Conservation (phyloP, 2,329 filamentous ascomycete genomes). For the Beauveria sp. region DNA sequence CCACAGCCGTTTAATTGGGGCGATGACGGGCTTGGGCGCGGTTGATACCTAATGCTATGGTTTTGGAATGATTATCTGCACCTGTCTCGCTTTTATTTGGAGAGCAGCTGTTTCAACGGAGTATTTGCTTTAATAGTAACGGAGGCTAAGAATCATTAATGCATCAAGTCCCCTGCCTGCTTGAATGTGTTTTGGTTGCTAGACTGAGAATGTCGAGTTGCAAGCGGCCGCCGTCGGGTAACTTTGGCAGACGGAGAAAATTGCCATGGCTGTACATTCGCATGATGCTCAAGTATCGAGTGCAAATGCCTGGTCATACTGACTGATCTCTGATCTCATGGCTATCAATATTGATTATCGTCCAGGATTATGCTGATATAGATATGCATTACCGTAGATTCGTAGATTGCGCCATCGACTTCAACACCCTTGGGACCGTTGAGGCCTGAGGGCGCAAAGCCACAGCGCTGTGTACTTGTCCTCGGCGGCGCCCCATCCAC, state of each 20-base stretch:
- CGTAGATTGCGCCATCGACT: background rate
- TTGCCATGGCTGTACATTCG: no score
- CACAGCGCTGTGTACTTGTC: background rate
- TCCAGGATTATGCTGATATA: no score
- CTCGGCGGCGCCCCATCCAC: background rate
- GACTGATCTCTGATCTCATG: no score
- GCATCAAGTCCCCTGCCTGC: background rate
- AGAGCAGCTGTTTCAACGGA: slow-evolving; percentile 8
- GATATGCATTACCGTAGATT: no score
- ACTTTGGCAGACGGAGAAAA: no score
- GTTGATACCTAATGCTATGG: slow-evolving; percentile 1
- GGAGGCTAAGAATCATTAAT: background rate
- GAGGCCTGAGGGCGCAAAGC: background rate
- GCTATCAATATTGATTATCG: no score
- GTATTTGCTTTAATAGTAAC: background rate
- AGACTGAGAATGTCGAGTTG: background rate
- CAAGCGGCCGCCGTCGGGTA: no score
- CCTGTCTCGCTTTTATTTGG: background rate
- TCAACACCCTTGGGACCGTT: background rate
- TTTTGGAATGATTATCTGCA: background rate
- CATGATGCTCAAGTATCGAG: no score
- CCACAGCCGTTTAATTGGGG: background rate
- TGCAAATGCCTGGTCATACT: no score
- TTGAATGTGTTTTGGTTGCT: background rate
- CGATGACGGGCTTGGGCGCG: background rate